Base-by-base conservation (phyloP, 192 early-diverging fungal genomes). In the Backusella sp. region DNA sequence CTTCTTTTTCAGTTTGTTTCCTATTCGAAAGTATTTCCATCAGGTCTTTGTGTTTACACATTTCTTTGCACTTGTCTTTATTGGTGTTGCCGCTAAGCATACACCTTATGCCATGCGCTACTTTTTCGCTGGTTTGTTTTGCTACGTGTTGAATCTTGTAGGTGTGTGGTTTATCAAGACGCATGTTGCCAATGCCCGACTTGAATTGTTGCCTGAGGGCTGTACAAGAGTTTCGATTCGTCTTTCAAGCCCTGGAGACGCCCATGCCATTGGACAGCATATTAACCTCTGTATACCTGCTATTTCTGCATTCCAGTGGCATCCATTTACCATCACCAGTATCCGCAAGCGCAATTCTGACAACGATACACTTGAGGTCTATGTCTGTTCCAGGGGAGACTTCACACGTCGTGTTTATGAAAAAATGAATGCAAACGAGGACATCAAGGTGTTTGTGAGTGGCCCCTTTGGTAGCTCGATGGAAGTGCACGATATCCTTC, bases 51-150 rank as follows among this genome's bases (percentile, higher is more conserved):
- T 87, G 4, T 65, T 80, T 32, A 79, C 85, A 9, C 89, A 90
- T 66, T 68, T 84, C 2, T 35, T 82, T 1, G 68, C 83, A 12
- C 77, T 87, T 66, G 80, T 80, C 6, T 85, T 88, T 44, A 66
- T 90, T 17, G 80, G 85, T 26, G 70, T 85, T 0, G 83, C 84
- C n/a, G 81, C 84, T 19, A 65, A 81, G 3, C 89, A 90, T 56
- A 86, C 89, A 8, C 87, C 89, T 12, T 88, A 88, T 62, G 87
- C 84, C 0, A 84, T 86, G 85, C 83, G 87, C 4, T 88, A 84
- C 71, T 86, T 83, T 28, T 67, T 72, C 4, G 69, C 80, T 3
- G 87, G 87, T 12, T 68, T 88, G 17, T 59, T 88, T 62, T 76
- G 80, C 44, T 86, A 86, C 66, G n/a, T 80, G 0, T 67, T 86